Evolutionary conservation across 2,329 filamentous ascomycete genomes (phyloP), one percentile per base, ranked within the genome.

Genomic region (Claviceps lovelessii): DNA sequence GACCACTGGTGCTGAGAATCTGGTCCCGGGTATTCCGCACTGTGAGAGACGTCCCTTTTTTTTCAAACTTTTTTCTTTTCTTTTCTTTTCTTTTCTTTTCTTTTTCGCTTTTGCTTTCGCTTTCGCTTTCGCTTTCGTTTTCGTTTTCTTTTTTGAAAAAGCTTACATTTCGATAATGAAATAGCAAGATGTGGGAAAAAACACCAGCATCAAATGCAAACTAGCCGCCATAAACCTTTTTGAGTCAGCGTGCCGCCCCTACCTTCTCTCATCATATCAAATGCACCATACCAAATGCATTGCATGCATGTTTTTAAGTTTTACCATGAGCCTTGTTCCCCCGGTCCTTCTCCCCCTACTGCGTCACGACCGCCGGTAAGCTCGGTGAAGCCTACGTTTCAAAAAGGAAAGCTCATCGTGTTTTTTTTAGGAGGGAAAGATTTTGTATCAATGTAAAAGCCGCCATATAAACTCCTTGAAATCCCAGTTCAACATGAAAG

Each of bases 121-220:
- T 39, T 39, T 11, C 10, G 11, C 4, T 33, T 9, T 33, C 8
- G 2, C 1, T 33, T 9, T 4, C 8, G 5, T 33, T 33, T 33
- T 33, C 31, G 2, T 33, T 9, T 33, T 33, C 37, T 5, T 13
- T 39, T 39, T 11, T 3, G 11, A 2, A 23, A 23, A 10, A 1
- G 17, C 29, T n/a, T 13, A 33, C 39, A 44, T 44, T 35, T 52
- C 39, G n/a, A 52, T 7, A 28, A 19, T 10, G 15, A 8, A 33
- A 29, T 1, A 42, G 49, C 23, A 47, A 54, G 23, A 23, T 23
- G 23, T 17, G 6, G n/a, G 15, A 42, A 54, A 54, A 35, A 19
- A 51, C 15, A 50, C 31, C 37, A 46, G 47, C 29, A 44, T n/a
- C 33, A 49, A 55, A 55, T 39, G 45, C 35, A 52, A 55, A 17